Base-by-base conservation (phyloP, 306 rosid genomes). In the Cotoneaster glaucophyllus region DNA sequence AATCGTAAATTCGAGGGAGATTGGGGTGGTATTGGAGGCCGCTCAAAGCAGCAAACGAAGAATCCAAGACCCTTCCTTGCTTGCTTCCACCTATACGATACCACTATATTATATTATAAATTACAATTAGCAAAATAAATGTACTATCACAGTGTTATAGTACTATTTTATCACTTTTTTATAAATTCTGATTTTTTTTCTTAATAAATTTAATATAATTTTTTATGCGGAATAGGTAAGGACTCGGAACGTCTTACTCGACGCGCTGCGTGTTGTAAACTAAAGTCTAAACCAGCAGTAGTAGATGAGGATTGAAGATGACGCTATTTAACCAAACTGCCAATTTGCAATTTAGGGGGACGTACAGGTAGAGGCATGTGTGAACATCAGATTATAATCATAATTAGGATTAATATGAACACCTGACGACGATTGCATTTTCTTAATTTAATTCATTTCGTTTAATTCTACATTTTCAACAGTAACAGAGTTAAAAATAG, bases 61-160 rank as follows among this genome's bases (percentile, higher is more conserved):
- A 83, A 84, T 84, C 86, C 82, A 66, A 81, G 83, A 77, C 83
- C 53, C 21, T 77, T 75, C 79, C 79, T 61, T 29, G 45, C 11
- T 11, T 43, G 65, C 65, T 44, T 37, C 19, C 39, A 28, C 71
- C 52, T 5, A 3, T 2, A 4, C 43, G 0, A 18, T 13, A 14
- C 56, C 56, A 41, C 44, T 41, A 10, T 39, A 39, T 9, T 39
- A 39, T 39, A 10, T 9, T 41, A 41, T 37, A 37, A 6, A 37
- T 37, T 37, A 37, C 41, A 22, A 24, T 1, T 44, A 48, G 8
- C 52, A 3, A 24, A 39, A 17, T 3, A 57, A 57, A 26, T 25
- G 65, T 59, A 59, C 65, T 13, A 13, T 24, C 26, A 11, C 21
- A 0, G 34, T 6, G 4, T 4, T 59, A 12, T 22, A 11, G 0